A percentile compares a stretch with the other conserved stretches of the same genome.
Conservation (phyloP, 495 filamentous ascomycete species). For the Symbiotaphrina buchneri region DNA sequence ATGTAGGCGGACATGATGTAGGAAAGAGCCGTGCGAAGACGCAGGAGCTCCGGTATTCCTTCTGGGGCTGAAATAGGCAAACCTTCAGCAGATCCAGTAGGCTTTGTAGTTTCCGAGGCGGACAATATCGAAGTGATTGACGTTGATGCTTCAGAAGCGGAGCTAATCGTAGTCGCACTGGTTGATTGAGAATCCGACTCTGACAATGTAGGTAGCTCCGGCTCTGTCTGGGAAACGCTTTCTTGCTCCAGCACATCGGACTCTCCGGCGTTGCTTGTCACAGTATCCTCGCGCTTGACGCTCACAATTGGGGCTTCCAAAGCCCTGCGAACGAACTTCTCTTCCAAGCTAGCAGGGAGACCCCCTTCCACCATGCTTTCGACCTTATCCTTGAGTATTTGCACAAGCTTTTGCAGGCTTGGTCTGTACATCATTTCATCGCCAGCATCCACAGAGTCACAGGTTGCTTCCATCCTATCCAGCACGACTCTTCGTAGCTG, state of each 20-base stretch:
- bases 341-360: conserved; percentile 65
- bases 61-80: conserved; percentile 13
- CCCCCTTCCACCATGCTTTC: conserved; percentile 36
- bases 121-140: too few species aligned
- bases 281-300: conserved; percentile 27
- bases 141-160: too few species aligned
- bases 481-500: conserved; percentile 19
- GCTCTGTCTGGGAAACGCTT: too few species aligned
- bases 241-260: too few species aligned
- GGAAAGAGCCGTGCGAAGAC: conserved; percentile 49
- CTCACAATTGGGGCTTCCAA: conserved; percentile 51
- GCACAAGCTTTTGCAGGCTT: conserved; percentile 42
- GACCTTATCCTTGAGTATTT: conserved; percentile 47
- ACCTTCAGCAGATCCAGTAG: conserved; percentile 11
- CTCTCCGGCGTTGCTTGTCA: too few species aligned
- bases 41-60: conserved; percentile 35
- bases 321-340: conserved; percentile 55
- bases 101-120: conserved; percentile 13
- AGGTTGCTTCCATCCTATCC: conserved; percentile 35
- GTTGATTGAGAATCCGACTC: too few species aligned
- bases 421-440: conserved; percentile 68
- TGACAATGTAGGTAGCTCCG: too few species aligned
- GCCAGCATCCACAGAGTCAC: conserved; percentile 59
- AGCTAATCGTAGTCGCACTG: too few species aligned
- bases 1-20: conserved; percentile 61